phyloP scores from a whole-genome alignment of 306 rosid species.

The Lathyrus sativus region DNA sequence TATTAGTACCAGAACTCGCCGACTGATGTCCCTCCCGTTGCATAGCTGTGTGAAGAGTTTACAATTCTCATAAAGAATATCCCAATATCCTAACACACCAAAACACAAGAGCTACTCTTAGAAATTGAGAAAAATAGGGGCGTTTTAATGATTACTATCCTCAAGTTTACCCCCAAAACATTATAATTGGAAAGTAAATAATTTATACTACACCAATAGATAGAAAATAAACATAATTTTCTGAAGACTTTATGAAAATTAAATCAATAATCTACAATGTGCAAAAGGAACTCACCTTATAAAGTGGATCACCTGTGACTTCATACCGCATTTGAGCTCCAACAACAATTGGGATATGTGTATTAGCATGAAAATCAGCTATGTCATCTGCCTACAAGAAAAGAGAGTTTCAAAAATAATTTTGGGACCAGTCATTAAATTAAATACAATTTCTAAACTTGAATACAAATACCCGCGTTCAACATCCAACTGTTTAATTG shows the following conservation, averaged over 20 bases:
- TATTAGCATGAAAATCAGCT: constrained; percentile 72
- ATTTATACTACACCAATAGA: not conserved
- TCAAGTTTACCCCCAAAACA: not conserved
- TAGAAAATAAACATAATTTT: not conserved
- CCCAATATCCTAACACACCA: constrained; percentile 64
- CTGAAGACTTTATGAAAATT: not conserved
- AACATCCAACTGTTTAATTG: constrained; percentile 11
- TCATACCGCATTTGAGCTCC: constrained; percentile 93
- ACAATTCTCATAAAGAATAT: constrained; percentile 76
- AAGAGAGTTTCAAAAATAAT: constrained; percentile 17
- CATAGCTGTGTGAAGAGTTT: constrained; percentile 90
- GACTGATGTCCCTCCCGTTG: constrained; percentile 97
- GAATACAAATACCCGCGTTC: constrained; percentile 9
- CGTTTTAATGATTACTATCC: not conserved
- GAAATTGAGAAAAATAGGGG: constrained; percentile 17
- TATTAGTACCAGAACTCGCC: constrained; percentile 72
- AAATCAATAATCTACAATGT: constrained; percentile 13
- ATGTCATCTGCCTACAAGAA: constrained; percentile 75
- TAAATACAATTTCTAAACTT: not conserved
- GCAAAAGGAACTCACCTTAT: constrained; percentile 58
- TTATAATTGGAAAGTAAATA: not conserved
- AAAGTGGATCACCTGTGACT: constrained; percentile 81
- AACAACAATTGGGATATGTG: constrained; percentile 83
- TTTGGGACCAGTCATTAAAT: constrained; percentile 4
- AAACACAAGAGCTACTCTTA: constrained; percentile 22